These are phyloP conservation scores for Olyra latifolia DNA, from an alignment of 176 grass and related monocot genomes.

Conservation along the genomic window DNA sequence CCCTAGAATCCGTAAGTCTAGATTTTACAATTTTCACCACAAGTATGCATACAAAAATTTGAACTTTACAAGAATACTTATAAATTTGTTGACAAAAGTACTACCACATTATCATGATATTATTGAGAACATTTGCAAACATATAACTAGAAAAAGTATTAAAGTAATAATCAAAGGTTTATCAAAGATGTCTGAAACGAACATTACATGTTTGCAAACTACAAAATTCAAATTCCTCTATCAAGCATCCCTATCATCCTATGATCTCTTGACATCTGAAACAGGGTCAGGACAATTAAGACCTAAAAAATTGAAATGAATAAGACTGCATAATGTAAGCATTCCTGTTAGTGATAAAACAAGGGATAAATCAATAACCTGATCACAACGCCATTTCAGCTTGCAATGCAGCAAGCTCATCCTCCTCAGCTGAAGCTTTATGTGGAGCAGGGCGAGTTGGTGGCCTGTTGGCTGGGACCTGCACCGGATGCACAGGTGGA, in stretches of 20 bases:
- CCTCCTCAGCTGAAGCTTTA: constrained; percentile 69
- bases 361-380: constrained; percentile 39
- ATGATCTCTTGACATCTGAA: background rate
- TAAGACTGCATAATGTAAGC: background rate
- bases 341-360: background rate
- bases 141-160: background rate
- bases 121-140: background rate
- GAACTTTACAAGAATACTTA: background rate
- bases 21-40: background rate
- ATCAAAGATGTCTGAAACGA: no score
- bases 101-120: background rate
- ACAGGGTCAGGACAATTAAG: background rate
- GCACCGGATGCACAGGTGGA: constrained; percentile 53
- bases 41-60: background rate
- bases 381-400: constrained; percentile 82
- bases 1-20: background rate
- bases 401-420: constrained; percentile 80
- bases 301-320: background rate
- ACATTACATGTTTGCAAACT: background rate
- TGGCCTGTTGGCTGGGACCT: constrained; percentile 39
- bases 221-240: background rate
- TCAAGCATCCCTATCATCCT: background rate
- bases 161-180: background rate
- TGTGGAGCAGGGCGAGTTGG: constrained; percentile 51
- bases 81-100: background rate